A percentile compares a stretch with the other conserved stretches of the same genome.
Evolutionary conservation across 208 protist species (phyloP).

Genomic region (Crithidia acanthocephali): DNA sequence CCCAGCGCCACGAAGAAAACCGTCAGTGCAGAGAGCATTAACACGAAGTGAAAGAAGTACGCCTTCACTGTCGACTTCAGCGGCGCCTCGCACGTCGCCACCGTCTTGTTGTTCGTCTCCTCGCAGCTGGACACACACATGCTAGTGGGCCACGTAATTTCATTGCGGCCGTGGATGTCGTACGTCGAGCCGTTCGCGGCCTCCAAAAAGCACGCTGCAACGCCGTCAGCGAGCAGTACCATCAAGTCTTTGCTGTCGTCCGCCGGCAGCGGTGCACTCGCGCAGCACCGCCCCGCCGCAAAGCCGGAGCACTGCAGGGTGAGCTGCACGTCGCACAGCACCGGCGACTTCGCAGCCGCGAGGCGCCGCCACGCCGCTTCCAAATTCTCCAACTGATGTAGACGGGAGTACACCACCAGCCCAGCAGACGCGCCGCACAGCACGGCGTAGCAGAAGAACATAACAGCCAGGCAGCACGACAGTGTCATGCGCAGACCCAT

Average conservation of each 20-base stretch:
- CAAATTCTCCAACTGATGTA: conserved; percentile 14
- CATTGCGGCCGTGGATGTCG: conserved; percentile 30
- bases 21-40: not conserved
- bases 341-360: conserved; percentile 18
- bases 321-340: conserved; percentile 46
- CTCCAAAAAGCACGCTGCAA: conserved; percentile 40
- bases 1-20: conserved; percentile 8
- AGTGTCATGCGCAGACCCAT: conserved; percentile 4
- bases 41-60: conserved; percentile 14
- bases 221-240: not conserved
- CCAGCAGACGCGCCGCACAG: conserved; percentile 22
- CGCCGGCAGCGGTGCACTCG: conserved; percentile 12
- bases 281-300: conserved; percentile 44
- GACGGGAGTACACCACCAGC: conserved; percentile 2
- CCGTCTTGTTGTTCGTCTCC: conserved; percentile 8
- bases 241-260: not conserved
- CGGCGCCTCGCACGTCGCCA: conserved; percentile 17
- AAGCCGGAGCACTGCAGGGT: conserved; percentile 56
- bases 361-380: conserved; percentile 26
- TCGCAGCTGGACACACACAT: conserved; percentile 39
- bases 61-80: conserved; percentile 16
- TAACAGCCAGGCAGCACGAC: conserved; percentile 6
- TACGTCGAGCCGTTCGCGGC: conserved; percentile 41
- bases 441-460: conserved; percentile 25
- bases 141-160: conserved; percentile 37